Conservation (phyloP, 768 basidiomycete species). For the Tricholoma bakamatsutake region DNA sequence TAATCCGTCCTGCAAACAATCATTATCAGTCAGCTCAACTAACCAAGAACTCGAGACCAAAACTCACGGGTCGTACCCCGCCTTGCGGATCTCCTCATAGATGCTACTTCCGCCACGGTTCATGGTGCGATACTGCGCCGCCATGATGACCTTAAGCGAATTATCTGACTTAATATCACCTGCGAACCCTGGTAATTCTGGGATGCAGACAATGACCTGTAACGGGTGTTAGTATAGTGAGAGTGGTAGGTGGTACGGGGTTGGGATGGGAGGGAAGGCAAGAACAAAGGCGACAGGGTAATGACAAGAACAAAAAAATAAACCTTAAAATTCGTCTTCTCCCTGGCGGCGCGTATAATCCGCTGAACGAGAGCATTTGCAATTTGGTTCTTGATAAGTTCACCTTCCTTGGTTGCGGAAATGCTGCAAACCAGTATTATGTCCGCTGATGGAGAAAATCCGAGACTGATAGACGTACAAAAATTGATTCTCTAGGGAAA, state of each 20-base stretch:
- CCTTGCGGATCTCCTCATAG: conserved; percentile 74
- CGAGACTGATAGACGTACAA: conserved; percentile 47
- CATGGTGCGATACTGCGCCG: conserved; percentile 81
- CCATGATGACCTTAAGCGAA: conserved; percentile 78
- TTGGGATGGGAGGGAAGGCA: not conserved
- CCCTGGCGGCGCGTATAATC: conserved; percentile 72
- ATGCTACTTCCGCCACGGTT: conserved; percentile 86
- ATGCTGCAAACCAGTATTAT: conserved; percentile 44
- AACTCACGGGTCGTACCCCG: conserved; percentile 73
- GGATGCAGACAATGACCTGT: conserved; percentile 82
- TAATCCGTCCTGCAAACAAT: conserved; percentile 57
- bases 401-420: conserved; percentile 58
- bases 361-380: conserved; percentile 79
- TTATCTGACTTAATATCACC: conserved; percentile 67
- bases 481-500: conserved; percentile 67
- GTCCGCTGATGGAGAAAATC: not conserved
- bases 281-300: not conserved
- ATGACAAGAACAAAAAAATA: not conserved
- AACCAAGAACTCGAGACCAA: not conserved
- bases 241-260: not conserved
- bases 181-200: conserved; percentile 88
- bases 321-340: conserved; percentile 74
- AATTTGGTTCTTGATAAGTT: conserved; percentile 76
- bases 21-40: not conserved
- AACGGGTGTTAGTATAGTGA: not conserved